Evolutionary conservation across 345 rosid species (phyloP).

Genomic region (Turritis glabra): DNA sequence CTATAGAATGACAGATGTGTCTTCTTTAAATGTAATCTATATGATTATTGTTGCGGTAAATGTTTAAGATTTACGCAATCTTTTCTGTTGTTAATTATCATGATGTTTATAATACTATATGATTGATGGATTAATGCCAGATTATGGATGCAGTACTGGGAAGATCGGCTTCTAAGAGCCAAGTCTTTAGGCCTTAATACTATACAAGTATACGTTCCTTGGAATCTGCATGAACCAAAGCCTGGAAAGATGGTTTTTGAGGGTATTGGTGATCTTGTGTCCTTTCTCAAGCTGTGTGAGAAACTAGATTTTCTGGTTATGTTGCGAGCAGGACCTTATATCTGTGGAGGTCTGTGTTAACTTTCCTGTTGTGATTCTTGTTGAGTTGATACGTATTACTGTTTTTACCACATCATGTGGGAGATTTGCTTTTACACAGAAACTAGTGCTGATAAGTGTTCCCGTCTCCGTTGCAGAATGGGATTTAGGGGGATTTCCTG

Average conservation of each 20-base stretch:
- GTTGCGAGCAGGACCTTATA: slow-evolving; percentile 95
- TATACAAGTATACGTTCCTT: slow-evolving; percentile 87
- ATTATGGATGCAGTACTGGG: slow-evolving; percentile 69
- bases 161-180: slow-evolving; percentile 81
- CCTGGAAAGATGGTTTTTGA: slow-evolving; percentile 69
- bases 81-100: neutral
- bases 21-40: neutral
- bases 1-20: neutral
- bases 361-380: neutral
- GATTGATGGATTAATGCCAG: slow-evolving; percentile 6
- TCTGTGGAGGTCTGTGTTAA: slow-evolving; percentile 71
- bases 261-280: slow-evolving; percentile 72
- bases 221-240: slow-evolving; percentile 97
- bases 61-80: neutral
- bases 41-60: neutral
- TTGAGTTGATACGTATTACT: neutral
- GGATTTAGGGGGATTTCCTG: slow-evolving; percentile 97
- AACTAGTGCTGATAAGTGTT: slow-evolving; percentile 13
- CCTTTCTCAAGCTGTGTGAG: slow-evolving; percentile 77
- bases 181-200: slow-evolving; percentile 88
- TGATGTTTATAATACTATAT: neutral
- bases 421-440: neutral
- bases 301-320: slow-evolving; percentile 78
- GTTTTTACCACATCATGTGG: neutral
- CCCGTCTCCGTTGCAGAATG: slow-evolving; percentile 54